A percentile compares a stretch with the other conserved stretches of the same genome.
These are phyloP conservation scores for Leishmania martiniquensis DNA, from an alignment of 208 protist genomes.

Conservation along the genomic window DNA sequence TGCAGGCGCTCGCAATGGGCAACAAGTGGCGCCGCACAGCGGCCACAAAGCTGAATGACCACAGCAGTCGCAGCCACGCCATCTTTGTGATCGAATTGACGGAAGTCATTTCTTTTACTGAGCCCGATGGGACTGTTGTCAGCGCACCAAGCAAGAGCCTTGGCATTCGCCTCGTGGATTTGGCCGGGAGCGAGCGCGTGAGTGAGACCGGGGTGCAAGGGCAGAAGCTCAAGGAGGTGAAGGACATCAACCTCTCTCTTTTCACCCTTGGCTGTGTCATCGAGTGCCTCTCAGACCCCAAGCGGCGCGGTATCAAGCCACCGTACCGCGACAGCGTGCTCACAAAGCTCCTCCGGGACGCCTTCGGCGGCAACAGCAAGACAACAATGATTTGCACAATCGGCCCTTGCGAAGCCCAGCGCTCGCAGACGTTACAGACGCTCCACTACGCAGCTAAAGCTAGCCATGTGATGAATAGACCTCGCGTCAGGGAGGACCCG, in stretches of 20 bases:
- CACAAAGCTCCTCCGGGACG: conserved; percentile 87
- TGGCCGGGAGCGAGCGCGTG: conserved; percentile 89
- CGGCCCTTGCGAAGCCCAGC: conserved; percentile 57
- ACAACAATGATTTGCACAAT: conserved; percentile 91
- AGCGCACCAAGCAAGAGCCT: conserved; percentile 71
- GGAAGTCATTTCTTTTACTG: conserved; percentile 63
- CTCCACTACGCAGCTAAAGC: conserved; percentile 88
- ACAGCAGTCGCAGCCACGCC: conserved; percentile 87
- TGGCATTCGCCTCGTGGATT: conserved; percentile 82
- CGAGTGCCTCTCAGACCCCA: conserved; percentile 68
- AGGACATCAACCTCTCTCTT: conserved; percentile 86
- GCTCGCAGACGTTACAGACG: conserved; percentile 76
- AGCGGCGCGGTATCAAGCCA: conserved; percentile 72
- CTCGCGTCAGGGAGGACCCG: conserved; percentile 77
- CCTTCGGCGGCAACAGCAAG: conserved; percentile 91
- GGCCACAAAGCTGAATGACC: conserved; percentile 79
- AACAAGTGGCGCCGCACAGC: conserved; percentile 76
- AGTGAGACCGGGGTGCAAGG: conserved; percentile 77
- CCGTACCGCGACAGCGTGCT: conserved; percentile 87
- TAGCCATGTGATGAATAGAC: conserved; percentile 76
- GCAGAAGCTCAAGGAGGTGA: conserved; percentile 82
- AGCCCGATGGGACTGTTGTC: conserved; percentile 57
- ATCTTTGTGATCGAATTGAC: conserved; percentile 85
- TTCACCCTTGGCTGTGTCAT: conserved; percentile 91
- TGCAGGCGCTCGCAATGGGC: conserved; percentile 65